Base-by-base conservation (phyloP, 768 basidiomycete species). In the Astraeus odoratus region DNA sequence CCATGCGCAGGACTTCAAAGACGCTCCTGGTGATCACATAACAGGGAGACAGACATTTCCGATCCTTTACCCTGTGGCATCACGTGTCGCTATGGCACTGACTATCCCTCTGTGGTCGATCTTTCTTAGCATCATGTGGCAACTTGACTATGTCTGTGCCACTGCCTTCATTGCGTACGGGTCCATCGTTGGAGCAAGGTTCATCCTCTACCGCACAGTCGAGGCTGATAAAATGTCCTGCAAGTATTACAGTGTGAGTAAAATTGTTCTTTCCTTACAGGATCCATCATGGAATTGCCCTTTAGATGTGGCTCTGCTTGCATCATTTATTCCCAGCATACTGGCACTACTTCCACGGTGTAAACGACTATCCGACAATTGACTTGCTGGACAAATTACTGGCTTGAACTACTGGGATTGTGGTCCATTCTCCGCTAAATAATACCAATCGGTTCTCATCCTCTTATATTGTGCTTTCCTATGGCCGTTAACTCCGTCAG, bases 1-100 rank as follows among this genome's bases (percentile, higher is more conserved):
- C 18, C 53, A 57, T 22, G 53, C 53, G 2, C 57, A 64, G 49
- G 60, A 65, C 39, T 65, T 65, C 27, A 58, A 63, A 19, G 74
- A 75, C 43, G 53, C 65, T 7, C 57, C 59, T 19, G 72, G 74
- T 4, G 75, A 74, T 45, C 49, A 49, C 2, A 41, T 55, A 1
- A 54, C 54, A 4, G 68, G 67, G 6, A 55, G 73, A 33, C 43
- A 50, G 6, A 74, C 73, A 0, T 52, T 76, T 8, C 72, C 71
- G 6, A 70, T 75, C 38, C 52, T 60, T 12, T 58, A 58, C 5
- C 74, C 74, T 1, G 39, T 50, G 3, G 19, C 34, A 4, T 44
- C 58, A 2, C 40, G 61, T 27, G 3, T 51, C 9, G 59, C 52
- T n/a, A 33, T 53, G 27, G 25, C 40, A 16, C 7, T 61, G 22